Evolutionary conservation across 208 protist genomes (phyloP).

Genomic region (Trichomonas vaginalis): DNA sequence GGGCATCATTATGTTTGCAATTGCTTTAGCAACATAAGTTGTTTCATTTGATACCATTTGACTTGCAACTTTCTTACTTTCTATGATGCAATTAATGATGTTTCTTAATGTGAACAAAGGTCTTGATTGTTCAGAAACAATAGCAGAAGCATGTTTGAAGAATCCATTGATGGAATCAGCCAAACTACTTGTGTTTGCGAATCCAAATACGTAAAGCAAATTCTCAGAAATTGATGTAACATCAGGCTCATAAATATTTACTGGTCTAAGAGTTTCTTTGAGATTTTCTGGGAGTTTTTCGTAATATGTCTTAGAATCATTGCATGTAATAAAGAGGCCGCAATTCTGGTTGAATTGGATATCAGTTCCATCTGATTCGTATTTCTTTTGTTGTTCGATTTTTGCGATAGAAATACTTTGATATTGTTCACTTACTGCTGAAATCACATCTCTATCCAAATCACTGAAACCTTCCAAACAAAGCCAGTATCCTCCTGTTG

Average conservation of each 20-base stretch:
- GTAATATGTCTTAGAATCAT: conserved; percentile 40
- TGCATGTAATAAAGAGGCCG: background rate
- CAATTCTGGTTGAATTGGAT: background rate
- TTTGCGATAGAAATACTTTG: background rate
- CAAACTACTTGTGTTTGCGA: conserved; percentile 70
- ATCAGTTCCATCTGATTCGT: background rate
- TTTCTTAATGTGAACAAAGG: background rate
- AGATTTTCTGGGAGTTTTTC: conserved; percentile 91
- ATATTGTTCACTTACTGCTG: background rate
- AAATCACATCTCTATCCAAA: background rate
- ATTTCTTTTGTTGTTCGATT: background rate
- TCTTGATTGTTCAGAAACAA: background rate
- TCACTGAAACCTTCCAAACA: conserved; percentile 82
- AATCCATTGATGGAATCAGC: conserved; percentile 86
- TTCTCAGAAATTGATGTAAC: conserved; percentile 89
- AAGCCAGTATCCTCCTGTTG: conserved; percentile 81
- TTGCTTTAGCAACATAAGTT: background rate
- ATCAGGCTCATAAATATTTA: conserved; percentile 87
- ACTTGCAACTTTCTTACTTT: background rate
- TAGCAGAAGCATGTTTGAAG: conserved; percentile 85
- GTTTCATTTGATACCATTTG: background rate
- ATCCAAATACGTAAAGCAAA: conserved; percentile 82
- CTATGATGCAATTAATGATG: background rate
- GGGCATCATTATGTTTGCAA: background rate
- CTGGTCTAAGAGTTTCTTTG: conserved; percentile 76